phyloP scores from a whole-genome alignment of 1,284 basidiomycete species.

The Tetrapyrgos nigripes region DNA sequence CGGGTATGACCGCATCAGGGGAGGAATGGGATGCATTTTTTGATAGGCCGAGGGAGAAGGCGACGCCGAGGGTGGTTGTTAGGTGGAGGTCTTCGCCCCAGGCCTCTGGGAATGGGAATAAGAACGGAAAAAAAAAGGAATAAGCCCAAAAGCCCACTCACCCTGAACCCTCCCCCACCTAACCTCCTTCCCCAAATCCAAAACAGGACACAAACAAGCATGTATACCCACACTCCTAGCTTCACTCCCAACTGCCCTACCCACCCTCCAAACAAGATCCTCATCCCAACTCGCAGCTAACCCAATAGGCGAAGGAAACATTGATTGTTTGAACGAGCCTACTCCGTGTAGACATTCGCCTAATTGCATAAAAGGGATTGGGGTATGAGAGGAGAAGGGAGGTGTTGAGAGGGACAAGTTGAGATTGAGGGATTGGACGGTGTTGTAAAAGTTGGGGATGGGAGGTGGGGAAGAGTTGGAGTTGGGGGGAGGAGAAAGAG shows the following conservation, averaged over 20 bases:
- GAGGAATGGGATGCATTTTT: slow-evolving; percentile 33
- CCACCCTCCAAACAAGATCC: slow-evolving; percentile 28
- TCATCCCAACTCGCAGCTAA: slow-evolving; percentile 32
- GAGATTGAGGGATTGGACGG: slow-evolving; percentile 31
- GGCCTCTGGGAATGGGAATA: slow-evolving; percentile 21
- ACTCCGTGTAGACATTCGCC: slow-evolving; percentile 37
- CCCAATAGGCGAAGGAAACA: slow-evolving; percentile 33
- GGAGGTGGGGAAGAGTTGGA: slow-evolving; percentile 18
- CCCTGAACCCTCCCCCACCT: slow-evolving; percentile 36
- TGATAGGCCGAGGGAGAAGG: slow-evolving; percentile 30
- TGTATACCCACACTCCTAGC: slow-evolving; percentile 36
- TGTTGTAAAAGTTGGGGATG: slow-evolving; percentile 26
- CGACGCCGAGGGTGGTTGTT: slow-evolving; percentile 35
- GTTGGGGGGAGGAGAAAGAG: slow-evolving; percentile 27
- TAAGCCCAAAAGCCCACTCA: background rate
- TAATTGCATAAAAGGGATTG: slow-evolving; percentile 32
- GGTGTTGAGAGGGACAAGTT: slow-evolving; percentile 28
- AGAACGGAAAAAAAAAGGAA: background rate
- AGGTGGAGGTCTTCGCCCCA: slow-evolving; percentile 34
- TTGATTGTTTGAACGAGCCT: slow-evolving; percentile 35
- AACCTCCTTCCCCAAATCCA: slow-evolving; percentile 36
- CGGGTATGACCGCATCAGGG: slow-evolving; percentile 33
- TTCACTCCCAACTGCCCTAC: slow-evolving; percentile 33
- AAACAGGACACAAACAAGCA: slow-evolving; percentile 34
- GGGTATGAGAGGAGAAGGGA: slow-evolving; percentile 29